phyloP scores from a whole-genome alignment of 352 stramenopile genomes.

The Globisporangium spinosum region DNA sequence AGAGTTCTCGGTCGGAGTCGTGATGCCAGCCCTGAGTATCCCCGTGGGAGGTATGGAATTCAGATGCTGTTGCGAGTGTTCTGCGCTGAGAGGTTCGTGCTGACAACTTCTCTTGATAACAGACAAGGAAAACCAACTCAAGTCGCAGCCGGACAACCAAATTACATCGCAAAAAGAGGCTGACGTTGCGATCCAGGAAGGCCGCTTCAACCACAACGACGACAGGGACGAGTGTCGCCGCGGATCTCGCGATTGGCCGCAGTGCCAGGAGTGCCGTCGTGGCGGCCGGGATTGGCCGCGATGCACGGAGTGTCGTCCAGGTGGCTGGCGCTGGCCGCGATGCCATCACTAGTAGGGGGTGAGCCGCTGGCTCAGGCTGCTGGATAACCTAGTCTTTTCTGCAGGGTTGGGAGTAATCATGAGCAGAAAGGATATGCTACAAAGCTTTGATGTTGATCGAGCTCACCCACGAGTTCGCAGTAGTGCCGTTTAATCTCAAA shows the following conservation, averaged over 20 bases:
- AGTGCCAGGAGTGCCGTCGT: not conserved
- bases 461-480: not conserved
- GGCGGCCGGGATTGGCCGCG: not conserved
- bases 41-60: not conserved
- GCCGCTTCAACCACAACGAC: not conserved
- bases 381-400: too few relatives aligned
- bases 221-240: constrained; percentile 1
- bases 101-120: not conserved
- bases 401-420: too few relatives aligned
- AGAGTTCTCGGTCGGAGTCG: not conserved
- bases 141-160: not conserved
- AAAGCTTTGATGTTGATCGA: constrained; percentile 9
- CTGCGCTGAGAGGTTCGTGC: not conserved
- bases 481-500: constrained; percentile 6
- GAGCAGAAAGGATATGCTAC: not conserved
- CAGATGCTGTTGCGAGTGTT: not conserved
- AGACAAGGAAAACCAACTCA: not conserved
- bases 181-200: not conserved
- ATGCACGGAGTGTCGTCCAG: not conserved
- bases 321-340: not conserved
- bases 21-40: not conserved
- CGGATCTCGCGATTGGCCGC: not conserved
- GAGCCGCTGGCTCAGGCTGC: not conserved
- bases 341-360: constrained; percentile 4
- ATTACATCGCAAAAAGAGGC: not conserved